A percentile compares a stretch with the other conserved stretches of the same genome.
Evolutionary conservation across 2,329 filamentous ascomycete species (phyloP).

Genomic region (Clarireedia sp.): DNA sequence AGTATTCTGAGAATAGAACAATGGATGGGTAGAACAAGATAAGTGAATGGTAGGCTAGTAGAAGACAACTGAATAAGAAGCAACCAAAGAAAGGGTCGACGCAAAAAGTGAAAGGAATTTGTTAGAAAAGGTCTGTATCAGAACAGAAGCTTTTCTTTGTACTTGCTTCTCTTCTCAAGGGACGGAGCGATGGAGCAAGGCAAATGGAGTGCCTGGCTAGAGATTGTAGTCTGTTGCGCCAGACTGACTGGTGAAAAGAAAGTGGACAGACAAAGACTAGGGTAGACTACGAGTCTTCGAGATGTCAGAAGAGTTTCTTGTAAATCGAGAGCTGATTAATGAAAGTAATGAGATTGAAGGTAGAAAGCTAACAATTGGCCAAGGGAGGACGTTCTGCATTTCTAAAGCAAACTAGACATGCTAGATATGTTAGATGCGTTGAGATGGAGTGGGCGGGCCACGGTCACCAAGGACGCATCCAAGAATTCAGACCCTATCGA

Average conservation of each 20-base stretch:
- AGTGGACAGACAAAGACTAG: background rate
- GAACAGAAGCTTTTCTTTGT: constrained; percentile 1
- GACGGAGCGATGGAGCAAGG: no score
- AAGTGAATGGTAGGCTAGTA: background rate
- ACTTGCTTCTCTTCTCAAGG: background rate
- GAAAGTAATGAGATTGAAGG: background rate
- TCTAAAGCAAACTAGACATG: background rate
- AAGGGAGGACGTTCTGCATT: background rate
- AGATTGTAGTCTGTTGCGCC: background rate
- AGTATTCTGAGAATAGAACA: background rate
- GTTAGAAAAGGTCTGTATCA: background rate
- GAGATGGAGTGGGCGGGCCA: no score
- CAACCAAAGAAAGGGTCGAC: background rate
- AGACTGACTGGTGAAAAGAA: background rate
- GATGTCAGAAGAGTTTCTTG: background rate
- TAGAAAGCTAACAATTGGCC: background rate
- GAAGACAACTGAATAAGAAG: background rate
- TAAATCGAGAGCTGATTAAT: background rate
- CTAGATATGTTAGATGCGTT: no score
- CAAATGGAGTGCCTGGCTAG: background rate
- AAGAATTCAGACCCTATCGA: background rate
- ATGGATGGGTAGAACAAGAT: background rate
- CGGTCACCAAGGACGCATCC: no score
- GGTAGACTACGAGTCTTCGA: background rate
- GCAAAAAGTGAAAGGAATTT: background rate